These are phyloP conservation scores for Pichia cephalocereana DNA, from an alignment of 805 yeast species.

Conservation along the genomic window DNA sequence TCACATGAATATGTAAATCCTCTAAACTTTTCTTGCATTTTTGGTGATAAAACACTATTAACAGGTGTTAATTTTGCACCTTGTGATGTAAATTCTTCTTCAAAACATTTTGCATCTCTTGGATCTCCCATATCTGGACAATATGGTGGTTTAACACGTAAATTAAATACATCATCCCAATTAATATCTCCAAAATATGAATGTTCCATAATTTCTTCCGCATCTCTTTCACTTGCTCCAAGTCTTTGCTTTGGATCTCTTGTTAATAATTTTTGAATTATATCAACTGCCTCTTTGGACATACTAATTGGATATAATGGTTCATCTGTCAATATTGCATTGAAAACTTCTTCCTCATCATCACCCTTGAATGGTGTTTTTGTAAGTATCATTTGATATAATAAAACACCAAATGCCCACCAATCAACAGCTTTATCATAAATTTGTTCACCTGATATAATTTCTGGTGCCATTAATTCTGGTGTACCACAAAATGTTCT, in stretches of 20 bases:
- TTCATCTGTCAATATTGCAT: constrained; percentile 93
- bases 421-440: constrained; percentile 95
- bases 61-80: constrained; percentile 94
- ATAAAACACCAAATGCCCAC: constrained; percentile 99
- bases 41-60: constrained; percentile 73
- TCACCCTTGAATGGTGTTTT: constrained; percentile 98
- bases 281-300: constrained; percentile 94
- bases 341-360: constrained; percentile 79
- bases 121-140: constrained; percentile 81
- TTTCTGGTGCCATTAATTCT: constrained; percentile 98
- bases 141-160: constrained; percentile 78
- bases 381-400: constrained; percentile 93
- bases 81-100: constrained; percentile 89
- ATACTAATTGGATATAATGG: constrained; percentile 94
- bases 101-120: constrained; percentile 88
- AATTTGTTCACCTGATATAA: constrained; percentile 72
- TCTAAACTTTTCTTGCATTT: constrained; percentile 93
- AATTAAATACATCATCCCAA: constrained; percentile 73
- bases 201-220: constrained; percentile 89
- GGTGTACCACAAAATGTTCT: constrained; percentile 99
- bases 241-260: constrained; percentile 80
- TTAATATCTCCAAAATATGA: constrained; percentile 85
- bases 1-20: constrained; percentile 88
- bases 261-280: constrained; percentile 81
- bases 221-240: constrained; percentile 85